Percentiles rank a stretch among this genome's conserved stretches.
These are phyloP conservation scores for Zostera marina DNA, from an alignment of 116 monocot genomes.

Conservation along the genomic window DNA sequence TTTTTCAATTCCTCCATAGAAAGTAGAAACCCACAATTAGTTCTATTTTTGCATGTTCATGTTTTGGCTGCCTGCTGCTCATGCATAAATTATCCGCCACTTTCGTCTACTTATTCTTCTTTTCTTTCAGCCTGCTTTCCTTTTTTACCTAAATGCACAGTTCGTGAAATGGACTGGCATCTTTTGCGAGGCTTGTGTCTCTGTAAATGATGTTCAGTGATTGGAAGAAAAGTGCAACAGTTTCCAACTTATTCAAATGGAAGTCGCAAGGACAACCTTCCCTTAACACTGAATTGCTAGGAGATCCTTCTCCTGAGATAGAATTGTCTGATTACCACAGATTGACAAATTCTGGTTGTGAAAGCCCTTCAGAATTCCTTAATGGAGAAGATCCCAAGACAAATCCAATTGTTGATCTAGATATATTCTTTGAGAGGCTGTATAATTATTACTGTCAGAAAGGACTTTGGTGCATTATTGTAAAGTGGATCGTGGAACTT, in stretches of 20 bases:
- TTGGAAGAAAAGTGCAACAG: conserved; percentile 21
- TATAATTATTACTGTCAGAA: conserved; percentile 82
- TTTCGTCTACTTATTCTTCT: background rate
- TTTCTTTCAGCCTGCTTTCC: background rate
- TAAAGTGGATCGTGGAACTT: conserved; percentile 82
- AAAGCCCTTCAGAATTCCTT: conserved; percentile 76
- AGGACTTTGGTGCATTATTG: conserved; percentile 73
- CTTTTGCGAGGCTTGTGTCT: conserved; percentile 13
- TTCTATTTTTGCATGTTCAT: background rate
- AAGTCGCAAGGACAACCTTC: conserved; percentile 33
- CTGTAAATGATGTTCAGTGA: conserved; percentile 54
- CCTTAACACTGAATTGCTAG: conserved; percentile 40
- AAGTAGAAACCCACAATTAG: too few relatives aligned
- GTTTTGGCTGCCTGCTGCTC: conserved; percentile 1
- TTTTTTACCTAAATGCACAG: conserved; percentile 18
- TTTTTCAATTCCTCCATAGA: background rate
- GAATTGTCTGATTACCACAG: conserved; percentile 68
- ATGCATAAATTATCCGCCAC: background rate
- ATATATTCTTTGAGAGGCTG: conserved; percentile 75
- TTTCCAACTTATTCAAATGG: conserved; percentile 45
- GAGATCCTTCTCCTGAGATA: conserved; percentile 38
- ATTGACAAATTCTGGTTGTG: conserved; percentile 40
- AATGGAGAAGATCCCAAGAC: conserved; percentile 44
- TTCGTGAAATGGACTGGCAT: conserved; percentile 54
- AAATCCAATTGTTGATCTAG: conserved; percentile 70